Evolutionary conservation across 768 basidiomycete species (phyloP).

Genomic region (Pluteus cervinus): DNA sequence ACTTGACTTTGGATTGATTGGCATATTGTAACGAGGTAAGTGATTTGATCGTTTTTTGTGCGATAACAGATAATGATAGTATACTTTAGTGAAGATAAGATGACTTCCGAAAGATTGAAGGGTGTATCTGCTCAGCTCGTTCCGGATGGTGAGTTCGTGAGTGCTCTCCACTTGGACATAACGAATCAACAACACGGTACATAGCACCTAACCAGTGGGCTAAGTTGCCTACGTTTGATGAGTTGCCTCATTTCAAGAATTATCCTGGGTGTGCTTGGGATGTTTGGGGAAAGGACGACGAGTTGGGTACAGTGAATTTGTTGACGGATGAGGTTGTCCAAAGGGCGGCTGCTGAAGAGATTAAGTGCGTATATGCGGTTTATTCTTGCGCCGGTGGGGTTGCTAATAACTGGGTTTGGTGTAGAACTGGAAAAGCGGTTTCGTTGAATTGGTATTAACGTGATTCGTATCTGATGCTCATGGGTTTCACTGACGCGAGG

Average conservation of each 20-base stretch:
- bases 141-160: no score
- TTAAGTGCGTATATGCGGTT: constrained; percentile 25
- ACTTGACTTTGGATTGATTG: no score
- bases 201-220: no score
- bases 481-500: neutral
- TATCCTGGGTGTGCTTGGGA: constrained; percentile 63
- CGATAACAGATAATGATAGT: no score
- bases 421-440: constrained; percentile 46
- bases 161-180: no score
- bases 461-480: neutral
- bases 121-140: constrained; percentile 22
- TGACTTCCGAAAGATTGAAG: constrained; percentile 26
- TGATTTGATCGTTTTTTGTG: no score
- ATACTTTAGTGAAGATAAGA: no score
- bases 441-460: constrained; percentile 54
- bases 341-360: constrained; percentile 49
- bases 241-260: constrained; percentile 41
- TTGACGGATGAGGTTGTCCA: constrained; percentile 60
- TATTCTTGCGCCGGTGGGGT: neutral
- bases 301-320: constrained; percentile 63
- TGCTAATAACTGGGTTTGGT: neutral
- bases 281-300: constrained; percentile 60
- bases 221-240: constrained; percentile 32
- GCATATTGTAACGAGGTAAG: no score
- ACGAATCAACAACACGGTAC: no score